A percentile compares a stretch with the other conserved stretches of the same genome.
These are phyloP conservation scores for Zasmidium citrigriseum DNA, from an alignment of 2,329 filamentous ascomycete genomes.

Conservation along the genomic window DNA sequence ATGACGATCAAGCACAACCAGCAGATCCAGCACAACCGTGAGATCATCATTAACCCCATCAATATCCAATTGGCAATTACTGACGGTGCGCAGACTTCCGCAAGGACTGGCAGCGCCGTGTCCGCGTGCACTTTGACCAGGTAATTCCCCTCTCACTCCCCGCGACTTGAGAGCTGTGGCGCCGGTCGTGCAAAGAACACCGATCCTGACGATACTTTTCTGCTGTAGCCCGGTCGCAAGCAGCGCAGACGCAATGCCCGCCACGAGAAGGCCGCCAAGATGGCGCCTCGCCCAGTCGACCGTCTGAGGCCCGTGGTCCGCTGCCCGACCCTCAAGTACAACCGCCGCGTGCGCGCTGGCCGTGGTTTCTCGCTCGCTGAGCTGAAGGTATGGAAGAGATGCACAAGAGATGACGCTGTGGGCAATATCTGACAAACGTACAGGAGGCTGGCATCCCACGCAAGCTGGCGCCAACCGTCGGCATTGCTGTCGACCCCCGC, in stretches of 20 bases:
- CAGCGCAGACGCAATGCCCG: slow-evolving; percentile 86
- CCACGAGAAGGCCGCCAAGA: slow-evolving; percentile 88
- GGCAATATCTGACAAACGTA: slow-evolving; percentile 20
- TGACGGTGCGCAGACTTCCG: slow-evolving; percentile 72
- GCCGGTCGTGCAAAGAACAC: slow-evolving; percentile 43
- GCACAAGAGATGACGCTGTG: not conserved
- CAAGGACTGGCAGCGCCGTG: slow-evolving; percentile 99
- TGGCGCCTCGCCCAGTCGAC: slow-evolving; percentile 96
- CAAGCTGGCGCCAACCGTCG: slow-evolving; percentile 92
- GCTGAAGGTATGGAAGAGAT: slow-evolving; percentile 74
- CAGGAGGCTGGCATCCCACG: slow-evolving; percentile 94
- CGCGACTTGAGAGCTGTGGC: slow-evolving; percentile 51
- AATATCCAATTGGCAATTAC: slow-evolving; percentile 5
- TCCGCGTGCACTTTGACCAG: slow-evolving; percentile 99
- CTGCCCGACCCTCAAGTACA: slow-evolving; percentile 97
- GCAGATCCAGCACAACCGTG: slow-evolving; percentile 89
- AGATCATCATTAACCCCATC: slow-evolving; percentile 9
- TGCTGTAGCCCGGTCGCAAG: slow-evolving; percentile 87
- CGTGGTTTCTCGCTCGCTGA: slow-evolving; percentile 97
- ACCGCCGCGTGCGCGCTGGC: slow-evolving; percentile 93
- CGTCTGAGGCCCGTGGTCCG: slow-evolving; percentile 93
- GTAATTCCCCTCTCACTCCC: slow-evolving; percentile 64
- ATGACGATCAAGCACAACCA: slow-evolving; percentile 99
- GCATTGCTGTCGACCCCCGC: slow-evolving; percentile 94
- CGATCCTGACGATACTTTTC: slow-evolving; percentile 34